Percentiles rank a stretch among this genome's conserved stretches.
These are phyloP conservation scores for Sarocladium oryzae DNA, from an alignment of 2,329 filamentous ascomycete species.

Conservation along the genomic window DNA sequence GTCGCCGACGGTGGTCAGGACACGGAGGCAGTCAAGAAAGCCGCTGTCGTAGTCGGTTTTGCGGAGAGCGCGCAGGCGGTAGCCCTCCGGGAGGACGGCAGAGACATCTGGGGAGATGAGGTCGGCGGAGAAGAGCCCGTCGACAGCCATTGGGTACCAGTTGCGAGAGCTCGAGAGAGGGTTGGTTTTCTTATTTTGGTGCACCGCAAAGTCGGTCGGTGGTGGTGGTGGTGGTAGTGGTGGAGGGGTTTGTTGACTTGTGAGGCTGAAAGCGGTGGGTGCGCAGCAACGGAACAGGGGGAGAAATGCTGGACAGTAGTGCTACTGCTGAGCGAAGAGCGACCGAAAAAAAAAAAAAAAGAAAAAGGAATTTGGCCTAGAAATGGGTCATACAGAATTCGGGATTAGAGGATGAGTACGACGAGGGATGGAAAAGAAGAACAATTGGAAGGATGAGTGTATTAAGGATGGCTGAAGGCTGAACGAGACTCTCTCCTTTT, in stretches of 20 bases:
- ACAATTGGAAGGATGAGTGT: not conserved
- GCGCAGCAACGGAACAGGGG: not conserved
- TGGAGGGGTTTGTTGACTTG: not conserved
- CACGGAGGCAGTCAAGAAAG: constrained; percentile 85
- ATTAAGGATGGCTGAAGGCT: not conserved
- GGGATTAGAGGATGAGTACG: too few species aligned
- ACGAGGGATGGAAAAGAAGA: not conserved
- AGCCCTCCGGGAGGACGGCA: constrained; percentile 68
- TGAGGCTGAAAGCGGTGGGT: not conserved
- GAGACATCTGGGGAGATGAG: constrained; percentile 74
- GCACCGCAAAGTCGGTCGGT: not conserved
- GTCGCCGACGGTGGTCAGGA: constrained; percentile 89
- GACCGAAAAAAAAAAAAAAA: not conserved
- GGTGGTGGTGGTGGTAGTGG: too few species aligned
- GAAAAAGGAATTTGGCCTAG: too few species aligned
- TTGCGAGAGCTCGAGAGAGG: not conserved
- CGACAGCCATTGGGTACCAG: constrained; percentile 8
- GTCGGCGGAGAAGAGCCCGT: constrained; percentile 67
- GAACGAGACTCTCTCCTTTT: not conserved
- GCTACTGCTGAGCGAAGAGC: not conserved
- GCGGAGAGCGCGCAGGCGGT: constrained; percentile 74
- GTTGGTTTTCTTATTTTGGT: constrained; percentile 21
- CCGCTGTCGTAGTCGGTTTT: constrained; percentile 71
- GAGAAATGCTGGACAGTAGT: not conserved
- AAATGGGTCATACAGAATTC: too few species aligned